Base-by-base conservation (phyloP, 1,284 basidiomycete genomes). In the Apiotrichum domesticum region DNA sequence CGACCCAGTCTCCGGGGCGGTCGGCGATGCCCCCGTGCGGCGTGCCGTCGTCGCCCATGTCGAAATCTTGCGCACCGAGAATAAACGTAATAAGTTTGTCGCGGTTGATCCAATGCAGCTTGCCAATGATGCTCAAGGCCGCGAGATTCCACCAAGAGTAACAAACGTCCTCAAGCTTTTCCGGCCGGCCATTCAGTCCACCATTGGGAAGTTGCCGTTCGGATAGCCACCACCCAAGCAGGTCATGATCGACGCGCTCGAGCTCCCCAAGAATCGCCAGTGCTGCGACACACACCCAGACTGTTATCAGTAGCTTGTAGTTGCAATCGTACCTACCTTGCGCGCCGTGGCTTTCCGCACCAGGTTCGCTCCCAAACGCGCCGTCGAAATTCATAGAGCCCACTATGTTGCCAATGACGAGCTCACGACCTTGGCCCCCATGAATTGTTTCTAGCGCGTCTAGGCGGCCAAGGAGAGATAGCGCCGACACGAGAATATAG, bases 111-210 rank as follows among this genome's bases (percentile, higher is more conserved):
- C 95, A 98, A 9, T 84, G 79, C 15, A 94, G 74, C 67, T 87
- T 90, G 46, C 86, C 83, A 41, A 98, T 76, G 57, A 97, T 94
- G 15, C 90, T 85, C 51, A 98, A 76, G 0, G 89, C 81, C 0
- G 94, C 93, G 3, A 98, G 82, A 5, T 95, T 92, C 93, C 94
- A 98, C 80, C 92, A 95, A 66, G 88, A 92, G 77, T 98, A 98
- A 79, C 96, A 98, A 65, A 94, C 94, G 71, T 98, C 94, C 78
- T 95, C 92, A n/a, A 98, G 80, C 78, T 98, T 98, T 72, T 98
- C 91, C 3, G 95, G 95, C 21, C 95, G 81, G 0, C 95, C 95
- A 66, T 98, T 98, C 58, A 98, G 79, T 0, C 95, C 96, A 7
- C 95, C 95, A 66, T 85, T 92, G 0, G 92, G 87, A 9, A 97